Conservation (phyloP, 2,329 filamentous ascomycete species). For the Paecilomyces niveus region DNA sequence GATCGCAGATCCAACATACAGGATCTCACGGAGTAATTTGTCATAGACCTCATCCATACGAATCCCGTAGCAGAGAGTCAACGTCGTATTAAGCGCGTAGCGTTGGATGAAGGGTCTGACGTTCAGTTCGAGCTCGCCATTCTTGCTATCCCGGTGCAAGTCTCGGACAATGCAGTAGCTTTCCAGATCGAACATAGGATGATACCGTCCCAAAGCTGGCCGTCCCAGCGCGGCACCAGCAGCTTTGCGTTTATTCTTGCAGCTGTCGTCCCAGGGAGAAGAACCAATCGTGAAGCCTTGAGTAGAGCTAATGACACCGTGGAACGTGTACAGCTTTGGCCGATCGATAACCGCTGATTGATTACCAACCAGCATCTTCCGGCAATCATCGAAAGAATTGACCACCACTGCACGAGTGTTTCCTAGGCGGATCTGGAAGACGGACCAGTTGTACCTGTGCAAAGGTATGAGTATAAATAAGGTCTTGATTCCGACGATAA, state of each 20-base stretch:
- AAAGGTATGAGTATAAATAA: not conserved
- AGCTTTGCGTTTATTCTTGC: constrained; percentile 64
- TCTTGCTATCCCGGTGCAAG: constrained; percentile 53
- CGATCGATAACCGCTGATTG: constrained; percentile 67
- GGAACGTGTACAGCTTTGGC: constrained; percentile 68
- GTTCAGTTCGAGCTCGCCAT: constrained; percentile 55
- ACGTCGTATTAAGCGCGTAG: constrained; percentile 63
- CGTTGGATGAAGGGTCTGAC: constrained; percentile 62
- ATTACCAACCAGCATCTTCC: constrained; percentile 61
- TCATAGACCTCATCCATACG: constrained; percentile 63
- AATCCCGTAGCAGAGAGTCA: constrained; percentile 69
- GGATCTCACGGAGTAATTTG: constrained; percentile 63
- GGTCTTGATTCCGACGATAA: not conserved
- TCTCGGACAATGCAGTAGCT: constrained; percentile 62
- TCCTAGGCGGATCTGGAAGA: constrained; percentile 47
- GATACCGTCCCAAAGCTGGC: constrained; percentile 63
- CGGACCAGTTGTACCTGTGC: constrained; percentile 22
- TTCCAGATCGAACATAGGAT: constrained; percentile 70
- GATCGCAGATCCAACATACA: constrained; percentile 65
- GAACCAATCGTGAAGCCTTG: constrained; percentile 73
- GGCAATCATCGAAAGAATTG: constrained; percentile 64
- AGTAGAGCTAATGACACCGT: constrained; percentile 63
- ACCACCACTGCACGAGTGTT: constrained; percentile 59
- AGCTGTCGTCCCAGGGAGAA: constrained; percentile 69
- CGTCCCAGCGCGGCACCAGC: constrained; percentile 67